Evolutionary conservation across 805 yeast species (phyloP).

Genomic region (Candida oleophila): DNA sequence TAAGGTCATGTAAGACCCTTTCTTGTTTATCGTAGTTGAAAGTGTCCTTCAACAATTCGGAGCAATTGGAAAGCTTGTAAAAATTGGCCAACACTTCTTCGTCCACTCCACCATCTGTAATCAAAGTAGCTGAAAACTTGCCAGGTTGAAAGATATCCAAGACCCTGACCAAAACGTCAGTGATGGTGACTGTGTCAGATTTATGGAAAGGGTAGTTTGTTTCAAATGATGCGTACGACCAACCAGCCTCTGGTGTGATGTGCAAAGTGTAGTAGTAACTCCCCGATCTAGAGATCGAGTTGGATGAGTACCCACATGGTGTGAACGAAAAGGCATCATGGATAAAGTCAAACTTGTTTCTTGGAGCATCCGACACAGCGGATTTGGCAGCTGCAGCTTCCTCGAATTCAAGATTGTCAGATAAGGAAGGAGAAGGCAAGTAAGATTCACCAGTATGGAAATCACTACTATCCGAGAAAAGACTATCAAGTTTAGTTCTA

Average conservation of each 20-base stretch:
- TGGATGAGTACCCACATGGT: constrained; percentile 95
- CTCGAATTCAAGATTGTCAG: constrained; percentile 25
- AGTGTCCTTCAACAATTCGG: constrained; percentile 20
- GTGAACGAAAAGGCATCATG: constrained; percentile 89
- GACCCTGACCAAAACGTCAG: constrained; percentile 58
- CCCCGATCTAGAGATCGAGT: constrained; percentile 61
- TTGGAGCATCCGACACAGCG: not conserved
- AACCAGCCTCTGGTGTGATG: constrained; percentile 90
- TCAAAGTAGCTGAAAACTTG: constrained; percentile 57
- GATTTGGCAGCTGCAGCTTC: constrained; percentile 9
- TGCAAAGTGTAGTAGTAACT: constrained; percentile 75
- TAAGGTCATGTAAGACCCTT: constrained; percentile 70
- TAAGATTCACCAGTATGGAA: constrained; percentile 10
- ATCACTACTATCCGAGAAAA: constrained; percentile 34
- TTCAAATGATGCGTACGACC: constrained; percentile 96
- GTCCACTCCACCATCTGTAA: constrained; percentile 20
- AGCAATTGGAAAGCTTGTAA: constrained; percentile 28
- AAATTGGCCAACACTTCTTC: constrained; percentile 17
- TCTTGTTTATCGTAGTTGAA: constrained; percentile 59
- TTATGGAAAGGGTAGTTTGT: constrained; percentile 66
- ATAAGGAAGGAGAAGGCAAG: constrained; percentile 36
- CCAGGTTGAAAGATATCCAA: constrained; percentile 70
- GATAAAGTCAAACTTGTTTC: constrained; percentile 34
- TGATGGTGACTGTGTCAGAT: constrained; percentile 39
- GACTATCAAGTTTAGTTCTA: constrained; percentile 57